These are phyloP conservation scores for Karstenula rhodostoma DNA, from an alignment of 2,329 filamentous ascomycete genomes.

Conservation along the genomic window DNA sequence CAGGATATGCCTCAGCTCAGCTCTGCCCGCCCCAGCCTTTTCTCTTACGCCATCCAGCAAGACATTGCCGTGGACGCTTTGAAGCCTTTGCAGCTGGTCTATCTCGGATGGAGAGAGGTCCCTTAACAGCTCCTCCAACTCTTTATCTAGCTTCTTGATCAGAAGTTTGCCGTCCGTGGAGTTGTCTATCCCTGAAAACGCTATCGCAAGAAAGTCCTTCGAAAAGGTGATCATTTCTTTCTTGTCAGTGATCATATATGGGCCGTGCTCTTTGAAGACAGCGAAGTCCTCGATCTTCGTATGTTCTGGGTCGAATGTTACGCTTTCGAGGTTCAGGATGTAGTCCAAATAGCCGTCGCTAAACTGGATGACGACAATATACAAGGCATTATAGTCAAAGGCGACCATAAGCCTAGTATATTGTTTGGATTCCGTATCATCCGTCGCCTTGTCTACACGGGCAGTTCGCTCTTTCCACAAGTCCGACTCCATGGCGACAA, in stretches of 20 bases:
- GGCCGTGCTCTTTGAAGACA: neutral
- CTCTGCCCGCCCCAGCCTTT: no score
- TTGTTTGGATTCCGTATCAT: neutral
- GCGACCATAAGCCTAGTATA: neutral
- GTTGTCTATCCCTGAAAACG: neutral
- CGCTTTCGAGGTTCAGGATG: neutral
- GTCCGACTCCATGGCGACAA: neutral
- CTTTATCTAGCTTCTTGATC: neutral
- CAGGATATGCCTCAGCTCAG: no score
- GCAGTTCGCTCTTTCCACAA: no score
- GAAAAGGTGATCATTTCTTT: neutral
- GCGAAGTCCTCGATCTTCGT: neutral
- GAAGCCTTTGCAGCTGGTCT: neutral
- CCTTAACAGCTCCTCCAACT: neutral
- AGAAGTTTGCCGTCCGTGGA: neutral
- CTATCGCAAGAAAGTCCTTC: neutral
- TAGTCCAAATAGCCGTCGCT: neutral
- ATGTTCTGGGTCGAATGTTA: neutral
- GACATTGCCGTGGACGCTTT: neutral
- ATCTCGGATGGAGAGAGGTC: neutral
- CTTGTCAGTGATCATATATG: neutral
- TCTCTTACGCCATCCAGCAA: no score
- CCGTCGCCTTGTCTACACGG: no score
- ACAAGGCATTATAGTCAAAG: neutral
- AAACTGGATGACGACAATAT: neutral